A percentile compares a stretch with the other conserved stretches of the same genome.
These are phyloP conservation scores for Eustoma russellianum DNA, from an alignment of 257 asterid genomes.

Conservation along the genomic window DNA sequence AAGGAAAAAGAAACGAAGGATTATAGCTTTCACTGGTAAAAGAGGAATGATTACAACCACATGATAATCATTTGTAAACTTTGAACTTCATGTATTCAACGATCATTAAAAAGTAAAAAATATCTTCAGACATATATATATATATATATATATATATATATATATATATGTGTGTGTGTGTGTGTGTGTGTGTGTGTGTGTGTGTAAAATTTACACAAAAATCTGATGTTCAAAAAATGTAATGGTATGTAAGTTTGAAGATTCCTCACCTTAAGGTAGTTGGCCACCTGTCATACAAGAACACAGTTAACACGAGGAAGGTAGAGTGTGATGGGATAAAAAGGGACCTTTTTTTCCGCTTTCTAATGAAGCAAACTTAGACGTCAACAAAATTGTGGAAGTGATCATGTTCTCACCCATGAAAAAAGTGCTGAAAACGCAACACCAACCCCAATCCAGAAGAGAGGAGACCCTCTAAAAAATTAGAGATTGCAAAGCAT, in stretches of 20 bases:
- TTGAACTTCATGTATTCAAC: too few species aligned
- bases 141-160: too few species aligned
- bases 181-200: too few species aligned
- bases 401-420: slow-evolving; percentile 46
- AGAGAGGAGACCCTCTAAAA: slow-evolving; percentile 82
- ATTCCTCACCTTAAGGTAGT: slow-evolving; percentile 63
- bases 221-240: too few species aligned
- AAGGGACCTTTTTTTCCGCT: too few species aligned
- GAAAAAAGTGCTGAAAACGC: slow-evolving; percentile 86
- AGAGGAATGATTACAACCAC: background rate
- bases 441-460: slow-evolving; percentile 97
- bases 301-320: slow-evolving; percentile 12
- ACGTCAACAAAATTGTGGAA: slow-evolving; percentile 2
- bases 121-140: too few species aligned
- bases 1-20: too few species aligned
- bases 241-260: too few species aligned
- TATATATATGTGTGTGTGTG: too few species aligned
- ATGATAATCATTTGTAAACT: background rate
- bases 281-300: slow-evolving; percentile 52
- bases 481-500: slow-evolving; percentile 10
- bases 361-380: background rate
- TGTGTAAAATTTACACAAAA: too few species aligned
- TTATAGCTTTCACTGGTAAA: too few species aligned
- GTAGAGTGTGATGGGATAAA: slow-evolving; percentile 1
- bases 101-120: too few species aligned